Evolutionary conservation across 306 rosid species (phyloP).

Genomic region (Cucurbita argyrosperma): DNA sequence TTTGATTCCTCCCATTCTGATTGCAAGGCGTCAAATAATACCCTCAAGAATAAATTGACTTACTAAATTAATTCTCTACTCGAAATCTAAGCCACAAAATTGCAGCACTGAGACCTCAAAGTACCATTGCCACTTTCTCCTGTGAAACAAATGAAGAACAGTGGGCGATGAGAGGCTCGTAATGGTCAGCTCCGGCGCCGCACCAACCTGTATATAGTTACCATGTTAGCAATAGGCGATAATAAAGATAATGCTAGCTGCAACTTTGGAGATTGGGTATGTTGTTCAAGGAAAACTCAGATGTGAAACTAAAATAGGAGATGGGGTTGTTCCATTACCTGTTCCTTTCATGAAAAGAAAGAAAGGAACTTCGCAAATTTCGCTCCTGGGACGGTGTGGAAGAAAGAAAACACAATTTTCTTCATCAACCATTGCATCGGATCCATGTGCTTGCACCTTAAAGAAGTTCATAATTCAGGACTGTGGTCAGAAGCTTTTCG

Average conservation of each 20-base stretch:
- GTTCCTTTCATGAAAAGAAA: slow-evolving; percentile 99
- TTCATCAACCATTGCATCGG: slow-evolving; percentile 97
- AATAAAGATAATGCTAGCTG: not conserved
- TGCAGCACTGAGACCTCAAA: slow-evolving; percentile 44
- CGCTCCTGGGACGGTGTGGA: slow-evolving; percentile 88
- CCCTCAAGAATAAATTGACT: not conserved
- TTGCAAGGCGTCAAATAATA: not conserved
- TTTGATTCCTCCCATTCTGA: not conserved
- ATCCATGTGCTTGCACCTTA: slow-evolving; percentile 96
- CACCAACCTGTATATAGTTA: slow-evolving; percentile 64
- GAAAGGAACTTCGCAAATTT: slow-evolving; percentile 63
- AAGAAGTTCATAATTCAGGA: slow-evolving; percentile 15
- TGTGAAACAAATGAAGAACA: slow-evolving; percentile 52
- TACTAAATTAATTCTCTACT: not conserved
- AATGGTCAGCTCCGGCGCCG: slow-evolving; percentile 96
- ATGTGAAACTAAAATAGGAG: not conserved
- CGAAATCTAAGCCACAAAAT: slow-evolving; percentile 56
- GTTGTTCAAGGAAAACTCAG: not conserved
- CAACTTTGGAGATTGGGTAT: not conserved
- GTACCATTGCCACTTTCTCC: slow-evolving; percentile 88
- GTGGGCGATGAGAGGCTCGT: slow-evolving; percentile 83
- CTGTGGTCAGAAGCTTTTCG: slow-evolving; percentile 12
- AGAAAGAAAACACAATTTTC: slow-evolving; percentile 92
- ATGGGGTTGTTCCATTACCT: slow-evolving; percentile 29
- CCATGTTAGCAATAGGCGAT: not conserved